phyloP scores from a whole-genome alignment of 768 basidiomycete genomes.

The Rossbeevera mucosa region DNA sequence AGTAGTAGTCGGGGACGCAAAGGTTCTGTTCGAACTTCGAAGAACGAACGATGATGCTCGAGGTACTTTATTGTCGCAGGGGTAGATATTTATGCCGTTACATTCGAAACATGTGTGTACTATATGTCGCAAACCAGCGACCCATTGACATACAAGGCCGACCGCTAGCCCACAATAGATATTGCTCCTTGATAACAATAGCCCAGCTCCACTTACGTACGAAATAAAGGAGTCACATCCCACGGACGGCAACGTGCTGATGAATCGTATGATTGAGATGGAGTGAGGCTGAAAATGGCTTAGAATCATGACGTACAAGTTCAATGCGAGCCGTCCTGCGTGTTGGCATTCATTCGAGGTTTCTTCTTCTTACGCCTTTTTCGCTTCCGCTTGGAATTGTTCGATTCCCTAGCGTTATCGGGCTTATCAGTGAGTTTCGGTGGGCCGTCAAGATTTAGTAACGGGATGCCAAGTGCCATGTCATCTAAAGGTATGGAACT shows the following conservation, averaged over 20 bases:
- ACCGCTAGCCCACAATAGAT: background rate
- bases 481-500: constrained; percentile 7
- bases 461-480: constrained; percentile 29
- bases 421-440: constrained; percentile 24
- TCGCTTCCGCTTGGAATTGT: constrained; percentile 49
- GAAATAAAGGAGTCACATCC: background rate
- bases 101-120: constrained; percentile 2
- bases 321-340: constrained; percentile 14
- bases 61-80: constrained; percentile 15
- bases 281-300: background rate
- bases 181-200: background rate
- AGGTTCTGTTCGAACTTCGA: constrained; percentile 1
- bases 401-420: constrained; percentile 14
- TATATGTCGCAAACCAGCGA: background rate
- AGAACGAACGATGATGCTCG: constrained; percentile 8
- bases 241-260: constrained; percentile 5
- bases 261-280: background rate
- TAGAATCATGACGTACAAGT: constrained; percentile 13
- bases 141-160: background rate
- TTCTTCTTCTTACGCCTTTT: constrained; percentile 54
- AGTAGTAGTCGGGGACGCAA: constrained; percentile 8
- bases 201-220: background rate
- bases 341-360: constrained; percentile 27
- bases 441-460: constrained; percentile 56
- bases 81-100: constrained; percentile 20